Base-by-base conservation (phyloP, 208 protist species). In the Wallacemonas sp. region DNA sequence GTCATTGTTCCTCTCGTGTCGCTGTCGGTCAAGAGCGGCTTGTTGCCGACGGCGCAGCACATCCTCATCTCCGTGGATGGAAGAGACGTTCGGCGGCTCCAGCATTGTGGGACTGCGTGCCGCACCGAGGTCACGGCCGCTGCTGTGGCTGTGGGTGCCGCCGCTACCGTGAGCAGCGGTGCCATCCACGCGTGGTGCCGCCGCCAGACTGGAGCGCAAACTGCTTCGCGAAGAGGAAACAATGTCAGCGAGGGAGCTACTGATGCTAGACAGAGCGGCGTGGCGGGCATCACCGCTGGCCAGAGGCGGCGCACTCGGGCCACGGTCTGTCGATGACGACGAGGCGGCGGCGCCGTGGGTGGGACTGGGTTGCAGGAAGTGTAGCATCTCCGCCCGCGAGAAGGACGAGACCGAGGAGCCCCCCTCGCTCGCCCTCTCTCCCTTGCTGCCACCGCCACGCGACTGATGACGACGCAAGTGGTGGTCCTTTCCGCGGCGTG, bases 171-270 rank as follows among this genome's bases (percentile, higher is more conserved):
- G 39, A 17, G 27, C 30, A 1, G 19, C 29, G 5, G 19, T 52
- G 39, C 37, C 55, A 24, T 15, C n/a, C 52, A 26, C 32, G 46
- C 57, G 36, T 27, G 19, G 29, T 29, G 67, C 27, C 33, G 32
- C 39, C 8, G 27, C 64, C 29, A 66, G 63, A 46, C 73, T 66
- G n/a, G 62, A 70, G 17, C 68, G 55, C 48, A 63, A 37, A 38
- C 66, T 92, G 48, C 68, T 80, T 38, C 72, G 69, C 5, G 82
- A 86, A 1, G 78, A 80, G 10, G 85, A 89, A 26, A 84, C 38
- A 36, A 85, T 58, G 46, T 79, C 78, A 17, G 57, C 71, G 13
- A 86, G 45, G 17, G 71, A 81, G 41, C 65, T 71, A 41, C 66
- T 73, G 34, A 81, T 62, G 3, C 60, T 41, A 19, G 78, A 80